Conservation (phyloP, 1,284 basidiomycete genomes). For the Rhodotorula sp. region DNA sequence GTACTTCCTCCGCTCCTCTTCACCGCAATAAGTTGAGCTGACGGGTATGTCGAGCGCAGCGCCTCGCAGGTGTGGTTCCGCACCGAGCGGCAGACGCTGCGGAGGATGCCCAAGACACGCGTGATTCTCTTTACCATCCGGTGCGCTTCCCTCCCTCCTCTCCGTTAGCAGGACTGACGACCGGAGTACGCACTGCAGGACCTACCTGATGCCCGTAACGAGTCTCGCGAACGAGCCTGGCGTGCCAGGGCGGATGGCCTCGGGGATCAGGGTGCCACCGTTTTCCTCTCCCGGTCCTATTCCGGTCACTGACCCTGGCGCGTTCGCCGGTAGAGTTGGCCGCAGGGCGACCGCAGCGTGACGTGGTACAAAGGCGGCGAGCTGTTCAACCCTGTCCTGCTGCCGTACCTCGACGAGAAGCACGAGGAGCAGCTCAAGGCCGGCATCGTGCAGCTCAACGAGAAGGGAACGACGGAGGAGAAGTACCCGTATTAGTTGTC, state of each 20-base stretch:
- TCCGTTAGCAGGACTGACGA: background rate
- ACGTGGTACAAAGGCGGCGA: conserved; percentile 60
- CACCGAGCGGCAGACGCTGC: conserved; percentile 70
- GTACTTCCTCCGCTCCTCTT: background rate
- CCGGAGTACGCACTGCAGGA: conserved; percentile 45
- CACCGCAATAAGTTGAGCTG: background rate
- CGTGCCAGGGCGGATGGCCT: conserved; percentile 66
- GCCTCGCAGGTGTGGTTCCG: conserved; percentile 60
- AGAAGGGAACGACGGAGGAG: conserved; percentile 11
- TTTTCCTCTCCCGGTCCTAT: background rate
- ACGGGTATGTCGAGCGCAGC: background rate
- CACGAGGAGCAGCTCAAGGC: conserved; percentile 54
- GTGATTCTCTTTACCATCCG: conserved; percentile 75
- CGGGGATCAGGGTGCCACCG: conserved; percentile 57
- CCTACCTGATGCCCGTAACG: conserved; percentile 66
- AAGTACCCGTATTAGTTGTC: conserved; percentile 1
- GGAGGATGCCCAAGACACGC: conserved; percentile 58
- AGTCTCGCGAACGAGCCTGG: conserved; percentile 64
- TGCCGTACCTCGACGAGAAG: conserved; percentile 58
- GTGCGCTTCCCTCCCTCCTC: background rate
- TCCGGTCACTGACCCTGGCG: no score
- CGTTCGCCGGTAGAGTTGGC: conserved; percentile 58
- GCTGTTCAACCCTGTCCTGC: conserved; percentile 57
- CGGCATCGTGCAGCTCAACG: conserved; percentile 46
- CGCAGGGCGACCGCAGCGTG: conserved; percentile 59